phyloP scores from a whole-genome alignment of 108 stramenopile genomes.

The Pelagomonas calceolata region DNA sequence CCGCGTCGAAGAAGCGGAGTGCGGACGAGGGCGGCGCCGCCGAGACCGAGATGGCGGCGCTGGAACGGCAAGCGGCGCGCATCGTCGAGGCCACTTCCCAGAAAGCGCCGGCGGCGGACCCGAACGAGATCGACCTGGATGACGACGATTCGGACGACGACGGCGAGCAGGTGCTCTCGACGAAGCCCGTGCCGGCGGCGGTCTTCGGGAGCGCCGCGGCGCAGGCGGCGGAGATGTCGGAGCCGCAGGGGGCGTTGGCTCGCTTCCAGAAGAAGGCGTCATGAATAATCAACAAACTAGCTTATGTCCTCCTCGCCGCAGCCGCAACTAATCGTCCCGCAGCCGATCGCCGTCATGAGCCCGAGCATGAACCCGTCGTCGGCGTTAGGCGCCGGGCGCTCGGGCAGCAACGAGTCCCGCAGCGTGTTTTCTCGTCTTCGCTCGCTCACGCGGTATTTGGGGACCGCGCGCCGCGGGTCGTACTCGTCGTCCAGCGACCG shows the following conservation, averaged over 20 bases:
- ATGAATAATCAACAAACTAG: too few relatives aligned
- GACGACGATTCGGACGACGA: conserved; percentile 37
- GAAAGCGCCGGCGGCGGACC: conserved; percentile 21
- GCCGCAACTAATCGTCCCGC: too few relatives aligned
- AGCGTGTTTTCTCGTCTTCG: too few relatives aligned
- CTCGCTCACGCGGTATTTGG: too few relatives aligned
- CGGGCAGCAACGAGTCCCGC: too few relatives aligned
- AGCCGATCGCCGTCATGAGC: too few relatives aligned
- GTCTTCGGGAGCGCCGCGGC: conserved; percentile 40
- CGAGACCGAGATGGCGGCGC: conserved; percentile 57
- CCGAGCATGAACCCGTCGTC: too few relatives aligned
- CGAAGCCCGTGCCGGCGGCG: conserved; percentile 56
- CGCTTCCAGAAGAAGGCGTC: not conserved
- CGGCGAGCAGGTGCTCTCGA: conserved; percentile 31
- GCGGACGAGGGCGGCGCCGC: conserved; percentile 36
- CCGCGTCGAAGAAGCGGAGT: not conserved
- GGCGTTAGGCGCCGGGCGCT: too few relatives aligned
- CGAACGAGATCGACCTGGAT: conserved; percentile 70
- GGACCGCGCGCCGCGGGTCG: too few relatives aligned
- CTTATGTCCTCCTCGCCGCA: too few relatives aligned
- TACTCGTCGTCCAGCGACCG: too few relatives aligned
- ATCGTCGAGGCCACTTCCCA: conserved; percentile 43
- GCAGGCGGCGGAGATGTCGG: not conserved
- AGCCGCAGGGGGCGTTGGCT: not conserved
- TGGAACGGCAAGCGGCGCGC: conserved; percentile 72